Percentiles rank a stretch among this genome's conserved stretches.
Conservation (phyloP, 2,329 filamentous ascomycete genomes). For the Orbilia brochopaga region DNA sequence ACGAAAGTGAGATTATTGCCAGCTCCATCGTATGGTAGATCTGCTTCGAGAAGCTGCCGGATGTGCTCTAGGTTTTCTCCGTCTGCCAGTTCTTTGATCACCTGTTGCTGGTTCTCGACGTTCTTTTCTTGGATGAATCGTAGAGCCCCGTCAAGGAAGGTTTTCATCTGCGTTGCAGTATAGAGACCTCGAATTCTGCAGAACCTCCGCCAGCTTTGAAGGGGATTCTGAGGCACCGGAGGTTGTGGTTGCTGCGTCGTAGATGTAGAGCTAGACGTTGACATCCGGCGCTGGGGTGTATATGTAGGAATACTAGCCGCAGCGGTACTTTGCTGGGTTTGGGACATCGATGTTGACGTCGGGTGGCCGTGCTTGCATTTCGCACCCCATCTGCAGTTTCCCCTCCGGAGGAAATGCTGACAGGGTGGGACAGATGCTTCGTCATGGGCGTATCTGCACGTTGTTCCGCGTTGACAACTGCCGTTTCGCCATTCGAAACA, state of each 20-base stretch:
- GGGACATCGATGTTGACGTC: not conserved
- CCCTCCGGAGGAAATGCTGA: constrained; percentile 1
- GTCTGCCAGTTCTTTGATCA: constrained; percentile 30
- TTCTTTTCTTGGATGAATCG: constrained; percentile 13
- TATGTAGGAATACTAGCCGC: no score
- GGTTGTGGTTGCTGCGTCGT: not conserved
- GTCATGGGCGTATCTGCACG: constrained; percentile 29
- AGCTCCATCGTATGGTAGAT: constrained; percentile 18
- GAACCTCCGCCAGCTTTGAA: constrained; percentile 31
- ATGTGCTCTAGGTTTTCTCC: constrained; percentile 21
- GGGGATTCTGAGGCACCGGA: not conserved
- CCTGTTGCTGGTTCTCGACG: constrained; percentile 26
- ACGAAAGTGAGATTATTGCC: constrained; percentile 14
- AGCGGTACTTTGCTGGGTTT: not conserved
- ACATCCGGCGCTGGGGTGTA: not conserved
- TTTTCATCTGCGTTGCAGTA: constrained; percentile 39
- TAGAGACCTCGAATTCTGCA: constrained; percentile 13
- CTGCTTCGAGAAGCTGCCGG: constrained; percentile 29
- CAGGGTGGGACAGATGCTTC: constrained; percentile 22
- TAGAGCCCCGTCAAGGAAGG: constrained; percentile 35
- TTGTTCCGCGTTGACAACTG: constrained; percentile 16
- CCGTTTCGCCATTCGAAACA: constrained; percentile 34
- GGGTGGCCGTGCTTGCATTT: constrained; percentile 26
- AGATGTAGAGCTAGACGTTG: not conserved
- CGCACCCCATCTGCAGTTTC: constrained; percentile 6